Conservation (phyloP, 1,284 basidiomycete species). For the Ustilago crameri region DNA sequence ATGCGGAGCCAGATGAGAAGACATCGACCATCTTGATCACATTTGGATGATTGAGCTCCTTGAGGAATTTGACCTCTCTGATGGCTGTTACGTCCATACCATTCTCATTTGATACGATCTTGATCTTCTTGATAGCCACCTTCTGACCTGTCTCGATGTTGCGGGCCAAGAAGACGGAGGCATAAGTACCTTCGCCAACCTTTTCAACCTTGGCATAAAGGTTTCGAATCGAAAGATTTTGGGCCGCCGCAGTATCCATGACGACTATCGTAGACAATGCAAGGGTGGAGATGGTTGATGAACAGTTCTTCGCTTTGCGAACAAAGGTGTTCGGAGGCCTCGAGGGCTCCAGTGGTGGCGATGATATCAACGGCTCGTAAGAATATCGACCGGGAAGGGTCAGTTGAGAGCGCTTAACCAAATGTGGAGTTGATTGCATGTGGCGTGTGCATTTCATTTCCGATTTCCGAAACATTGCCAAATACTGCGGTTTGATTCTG, state of each 20-base stretch:
- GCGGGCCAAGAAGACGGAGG: conserved; percentile 78
- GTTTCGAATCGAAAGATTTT: conserved; percentile 53
- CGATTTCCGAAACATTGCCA: background rate
- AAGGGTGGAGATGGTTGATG: background rate
- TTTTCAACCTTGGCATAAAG: conserved; percentile 55
- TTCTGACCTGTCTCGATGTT: conserved; percentile 78
- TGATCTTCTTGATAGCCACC: conserved; percentile 91
- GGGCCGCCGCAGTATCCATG: conserved; percentile 57
- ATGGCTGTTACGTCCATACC: conserved; percentile 99
- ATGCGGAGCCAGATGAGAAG: conserved; percentile 85
- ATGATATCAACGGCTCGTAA: background rate
- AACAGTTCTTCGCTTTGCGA: background rate
- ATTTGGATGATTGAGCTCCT: conserved; percentile 92
- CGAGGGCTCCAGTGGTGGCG: conserved; percentile 2
- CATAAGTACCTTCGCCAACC: conserved; percentile 92
- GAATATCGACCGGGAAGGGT: background rate
- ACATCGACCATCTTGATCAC: conserved; percentile 97
- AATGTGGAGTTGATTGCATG: background rate
- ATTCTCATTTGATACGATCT: conserved; percentile 78
- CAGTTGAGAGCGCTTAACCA: background rate
- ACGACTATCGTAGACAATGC: conserved; percentile 39
- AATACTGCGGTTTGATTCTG: background rate
- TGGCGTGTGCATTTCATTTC: background rate
- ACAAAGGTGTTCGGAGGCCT: background rate
- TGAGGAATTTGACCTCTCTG: conserved; percentile 95